A percentile compares a stretch with the other conserved stretches of the same genome.
Evolutionary conservation across 768 basidiomycete genomes (phyloP).

Genomic region (Russula compacta): DNA sequence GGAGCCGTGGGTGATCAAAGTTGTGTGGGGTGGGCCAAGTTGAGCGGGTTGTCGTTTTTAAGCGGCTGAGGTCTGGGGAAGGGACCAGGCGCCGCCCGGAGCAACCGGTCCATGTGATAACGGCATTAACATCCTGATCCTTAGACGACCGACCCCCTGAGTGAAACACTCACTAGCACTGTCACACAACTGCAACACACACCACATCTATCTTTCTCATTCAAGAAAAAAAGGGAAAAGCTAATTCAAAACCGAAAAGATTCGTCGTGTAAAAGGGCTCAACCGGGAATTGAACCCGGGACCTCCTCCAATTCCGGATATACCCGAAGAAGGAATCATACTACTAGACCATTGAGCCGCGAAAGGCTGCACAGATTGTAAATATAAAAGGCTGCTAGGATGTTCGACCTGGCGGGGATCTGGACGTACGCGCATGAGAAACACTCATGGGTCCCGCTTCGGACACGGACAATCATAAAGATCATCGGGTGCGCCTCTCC

Average conservation of each 20-base stretch:
- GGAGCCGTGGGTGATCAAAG: not conserved
- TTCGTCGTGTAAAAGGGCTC: slow-evolving; percentile 23
- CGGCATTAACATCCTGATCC: not conserved
- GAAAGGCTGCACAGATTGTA: not conserved
- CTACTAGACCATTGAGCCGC: slow-evolving; percentile 29
- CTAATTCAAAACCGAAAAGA: not conserved
- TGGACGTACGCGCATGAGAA: not conserved
- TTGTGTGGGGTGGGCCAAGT: not conserved
- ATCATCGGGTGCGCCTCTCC: slow-evolving; percentile 6
- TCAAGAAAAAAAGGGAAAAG: not conserved
- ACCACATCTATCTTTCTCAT: not conserved
- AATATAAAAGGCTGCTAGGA: not conserved
- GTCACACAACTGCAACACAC: too few relatives aligned
- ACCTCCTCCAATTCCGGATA: slow-evolving; percentile 27
- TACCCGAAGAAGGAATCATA: slow-evolving; percentile 30
- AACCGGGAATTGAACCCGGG: slow-evolving; percentile 36
- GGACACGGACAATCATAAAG: not conserved
- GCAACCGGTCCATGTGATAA: slow-evolving; percentile 1
- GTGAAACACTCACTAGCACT: not conserved
- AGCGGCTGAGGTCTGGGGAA: not conserved
- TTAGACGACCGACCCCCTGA: not conserved
- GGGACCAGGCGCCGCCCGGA: too few relatives aligned
- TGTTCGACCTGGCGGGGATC: not conserved
- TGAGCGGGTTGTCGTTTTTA: not conserved
- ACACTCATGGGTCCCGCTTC: slow-evolving; percentile 10